Percentiles rank a stretch among this genome's conserved stretches.
Evolutionary conservation across 2,329 filamentous ascomycete species (phyloP).

Genomic region (Aphanocladium album): DNA sequence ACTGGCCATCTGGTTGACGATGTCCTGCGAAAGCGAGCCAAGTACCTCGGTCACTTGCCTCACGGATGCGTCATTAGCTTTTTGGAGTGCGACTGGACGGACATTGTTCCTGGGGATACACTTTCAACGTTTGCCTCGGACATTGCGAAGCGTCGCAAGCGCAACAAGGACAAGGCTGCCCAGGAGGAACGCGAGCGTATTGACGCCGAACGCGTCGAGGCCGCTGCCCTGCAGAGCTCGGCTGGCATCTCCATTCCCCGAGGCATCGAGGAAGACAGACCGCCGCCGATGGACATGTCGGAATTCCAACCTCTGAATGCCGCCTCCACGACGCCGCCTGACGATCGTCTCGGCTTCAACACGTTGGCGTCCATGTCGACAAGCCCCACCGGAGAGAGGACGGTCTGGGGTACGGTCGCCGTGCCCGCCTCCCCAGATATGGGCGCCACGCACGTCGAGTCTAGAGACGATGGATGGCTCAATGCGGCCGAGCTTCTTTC

Average conservation of each 20-base stretch:
- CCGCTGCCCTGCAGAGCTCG: slow-evolving; percentile 57
- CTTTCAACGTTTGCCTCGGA: slow-evolving; percentile 73
- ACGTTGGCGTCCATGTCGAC: slow-evolving; percentile 73
- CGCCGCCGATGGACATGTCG: slow-evolving; percentile 43
- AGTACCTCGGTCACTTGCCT: slow-evolving; percentile 82
- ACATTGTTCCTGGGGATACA: slow-evolving; percentile 71
- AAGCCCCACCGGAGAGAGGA: slow-evolving; percentile 69
- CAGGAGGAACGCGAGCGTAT: slow-evolving; percentile 82
- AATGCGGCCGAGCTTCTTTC: slow-evolving; percentile 71
- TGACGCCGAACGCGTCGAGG: slow-evolving; percentile 75
- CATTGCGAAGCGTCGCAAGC: slow-evolving; percentile 69
- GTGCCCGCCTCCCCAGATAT: slow-evolving; percentile 57
- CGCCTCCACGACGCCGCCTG: slow-evolving; percentile 48
- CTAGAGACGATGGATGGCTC: slow-evolving; percentile 74
- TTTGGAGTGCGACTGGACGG: slow-evolving; percentile 91
- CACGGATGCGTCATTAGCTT: slow-evolving; percentile 89
- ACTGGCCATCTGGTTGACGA: slow-evolving; percentile 86
- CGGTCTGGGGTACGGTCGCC: slow-evolving; percentile 86
- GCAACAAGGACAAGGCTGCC: slow-evolving; percentile 75
- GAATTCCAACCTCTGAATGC: slow-evolving; percentile 62
- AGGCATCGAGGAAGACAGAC: slow-evolving; percentile 31
- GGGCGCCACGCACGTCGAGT: slow-evolving; percentile 28
- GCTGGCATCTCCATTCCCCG: slow-evolving; percentile 36
- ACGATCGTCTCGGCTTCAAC: slow-evolving; percentile 56
- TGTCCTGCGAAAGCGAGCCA: slow-evolving; percentile 72